Evolutionary conservation across 805 yeast species (phyloP), one percentile per base, ranked within the genome.

Genomic region (Candida boidinii): DNA sequence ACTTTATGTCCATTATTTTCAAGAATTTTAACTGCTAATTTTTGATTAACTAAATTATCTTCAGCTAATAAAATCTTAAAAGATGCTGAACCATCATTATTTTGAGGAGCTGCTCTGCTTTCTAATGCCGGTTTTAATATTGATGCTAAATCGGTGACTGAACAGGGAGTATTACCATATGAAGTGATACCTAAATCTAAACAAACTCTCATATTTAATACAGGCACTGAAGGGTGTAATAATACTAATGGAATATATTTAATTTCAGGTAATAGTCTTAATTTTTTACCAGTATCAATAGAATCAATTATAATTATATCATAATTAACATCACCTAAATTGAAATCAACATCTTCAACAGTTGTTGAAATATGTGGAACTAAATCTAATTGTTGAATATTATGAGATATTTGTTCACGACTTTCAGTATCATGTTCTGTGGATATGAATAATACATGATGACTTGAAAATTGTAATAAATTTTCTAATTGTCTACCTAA

Each of bases 91-190:
- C 85, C 90, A 49, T 84, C 92, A 15, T 81, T 72, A 52, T 80
- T 81, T 30, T 80, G 73, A 22, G 92, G 83, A 15, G 85, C 81
- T 0, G 86, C 78, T 39, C 92, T 69, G 11, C 86, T 76, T 51
- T 85, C 95, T 36, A 85, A 60, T 0, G 94, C 95, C 2, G 95
- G 94, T 32, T 83, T 76, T 47, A 85, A 66, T 17, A 85, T 83
- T 30, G 86, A 79, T 3, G 92, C 94, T 43, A 85, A 64, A 48
- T 86, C 95, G 31, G 79, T 73, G 9, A 79, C 72, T 0, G 88
- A 73, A 51, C 94, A 84, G 16, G 95, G 95, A 1, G 92, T 81
- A 52, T 83, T 85, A 29, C 95, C 95, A 51, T 82, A 84, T 0
- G 92, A 79, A 9, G 90, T 79, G 35, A 85, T 85, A 46, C 94